Base-by-base conservation (phyloP, 345 rosid species). In the Orychophragmus violaceus region DNA sequence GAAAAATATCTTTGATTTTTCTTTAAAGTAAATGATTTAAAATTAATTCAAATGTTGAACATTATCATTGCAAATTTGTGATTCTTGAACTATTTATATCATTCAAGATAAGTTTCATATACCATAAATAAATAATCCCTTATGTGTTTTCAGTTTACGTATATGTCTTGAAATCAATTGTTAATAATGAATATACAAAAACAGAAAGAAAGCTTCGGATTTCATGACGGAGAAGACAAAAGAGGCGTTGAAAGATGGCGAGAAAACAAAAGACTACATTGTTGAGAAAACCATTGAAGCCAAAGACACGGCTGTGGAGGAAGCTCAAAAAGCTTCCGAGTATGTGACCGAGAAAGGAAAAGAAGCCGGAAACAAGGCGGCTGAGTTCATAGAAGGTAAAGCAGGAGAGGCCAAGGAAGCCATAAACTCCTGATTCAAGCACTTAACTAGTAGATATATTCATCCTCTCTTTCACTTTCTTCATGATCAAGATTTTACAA, bases 261-360 rank as follows among this genome's bases (percentile, higher is more conserved):
- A 72, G 66, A 58, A 72, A 72, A 53, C 76, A 11, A 72, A 72
- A 64, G 70, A 72, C 8, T 56, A 64, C 60, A 7, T 64, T 21
- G 52, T 25, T 29, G 76, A 72, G 13, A 72, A 72, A 39, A 64
- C 14, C 16, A 6, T 3, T 12, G 76, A 72, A 49, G 59, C 53
- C 53, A 44, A 27, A 11, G 36, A 64, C 1, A 64, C 71, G 0
- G 32, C 24, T 2, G 19, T 3, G 51, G 29, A 44, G 0, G 75
- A 70, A 63, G 33, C 76, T 45, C 62, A 71, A 18, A 77, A 35
- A 16, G 59, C 76, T 21, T 29, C 59, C 7, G 70, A 76, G 13
- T 53, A 62, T 4, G 58, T 74, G 4, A 41, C 74, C 3, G 83
- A 81, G 51, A 83, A 78, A 66, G 85, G 62, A 14, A 35, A 36